Evolutionary conservation across 257 asterid genomes (phyloP), one percentile per base, ranked within the genome.

Genomic region (Solanum boliviense): DNA sequence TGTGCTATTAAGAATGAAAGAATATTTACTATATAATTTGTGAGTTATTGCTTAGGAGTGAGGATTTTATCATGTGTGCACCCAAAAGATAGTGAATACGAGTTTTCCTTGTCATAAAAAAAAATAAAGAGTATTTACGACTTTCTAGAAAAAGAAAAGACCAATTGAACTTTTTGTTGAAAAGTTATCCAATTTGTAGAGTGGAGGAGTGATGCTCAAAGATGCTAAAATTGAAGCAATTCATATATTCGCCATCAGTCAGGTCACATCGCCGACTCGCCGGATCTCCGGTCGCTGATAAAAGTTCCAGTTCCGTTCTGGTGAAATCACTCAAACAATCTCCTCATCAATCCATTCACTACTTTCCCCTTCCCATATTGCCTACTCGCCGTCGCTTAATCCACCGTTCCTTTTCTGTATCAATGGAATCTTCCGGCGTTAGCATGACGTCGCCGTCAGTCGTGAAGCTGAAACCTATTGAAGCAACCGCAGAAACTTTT

Each of bases 401-500:
- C 65, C 58, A 85, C 83, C 83, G 23, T 70, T 70, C 52, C 25
- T 23, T 31, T 31, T 35, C 48, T 44, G 48, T 72, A 31, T 44
- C 84, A 48, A 91, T 90, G 93, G 92, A 86, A 62, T 79, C 89
- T 44, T 1, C 83, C 20, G 84, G 74, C 12, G 39, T 21, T 13
- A 85, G 90, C 29, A 67, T 74, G 44, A 5, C 88, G 34, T 72
- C 92, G 86, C 89, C 93, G 81, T 56, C 87, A 68, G 92, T 85
- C 81, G 87, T 94, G 85, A 92, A 91, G 92, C 94, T 97, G 78
- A 88, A 91, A 36, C 91, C 94, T 1, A 92, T 94, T 7, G 98
- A 95, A 89, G 99, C 98, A 34, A 94, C 97, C 2, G 86, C 96
- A 65, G 95, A 94, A 86, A 95, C 90, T 92, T 96, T 96, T 91